Evolutionary conservation across 306 rosid genomes (phyloP).

Genomic region (Arachis stenosperma): DNA sequence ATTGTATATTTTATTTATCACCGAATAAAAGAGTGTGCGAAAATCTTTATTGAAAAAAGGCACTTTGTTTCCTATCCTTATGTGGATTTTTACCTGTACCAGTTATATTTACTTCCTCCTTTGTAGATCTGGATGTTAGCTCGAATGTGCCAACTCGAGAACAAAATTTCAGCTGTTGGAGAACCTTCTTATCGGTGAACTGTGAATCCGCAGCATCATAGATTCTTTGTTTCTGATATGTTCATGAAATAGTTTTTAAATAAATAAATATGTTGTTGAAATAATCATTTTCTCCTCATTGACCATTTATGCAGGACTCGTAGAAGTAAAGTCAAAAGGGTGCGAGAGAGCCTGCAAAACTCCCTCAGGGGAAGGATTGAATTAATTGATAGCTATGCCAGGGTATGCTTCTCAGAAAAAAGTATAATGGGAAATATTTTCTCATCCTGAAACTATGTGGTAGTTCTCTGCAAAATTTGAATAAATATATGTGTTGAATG

Average conservation of each 20-base stretch:
- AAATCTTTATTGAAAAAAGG: neutral
- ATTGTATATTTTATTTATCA: slow-evolving; percentile 30
- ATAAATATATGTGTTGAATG: slow-evolving; percentile 29
- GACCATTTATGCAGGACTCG: slow-evolving; percentile 57
- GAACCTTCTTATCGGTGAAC: slow-evolving; percentile 89
- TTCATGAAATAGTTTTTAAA: neutral
- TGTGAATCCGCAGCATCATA: slow-evolving; percentile 15
- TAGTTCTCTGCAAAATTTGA: slow-evolving; percentile 15
- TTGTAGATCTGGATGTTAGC: slow-evolving; percentile 95
- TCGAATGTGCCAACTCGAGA: slow-evolving; percentile 97
- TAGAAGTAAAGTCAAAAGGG: slow-evolving; percentile 76
- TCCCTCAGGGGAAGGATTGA: slow-evolving; percentile 84
- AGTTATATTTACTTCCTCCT: slow-evolving; percentile 27
- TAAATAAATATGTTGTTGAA: slow-evolving; percentile 10
- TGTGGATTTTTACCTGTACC: slow-evolving; percentile 21
- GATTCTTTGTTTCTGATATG: slow-evolving; percentile 27
- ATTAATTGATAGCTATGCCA: slow-evolving; percentile 88
- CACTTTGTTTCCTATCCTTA: slow-evolving; percentile 29
- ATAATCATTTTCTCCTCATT: neutral
- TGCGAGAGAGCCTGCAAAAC: slow-evolving; percentile 76
- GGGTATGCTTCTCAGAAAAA: slow-evolving; percentile 53
- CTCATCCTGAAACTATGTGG: neutral
- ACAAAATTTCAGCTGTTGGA: slow-evolving; percentile 92
- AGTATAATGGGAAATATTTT: slow-evolving; percentile 18
- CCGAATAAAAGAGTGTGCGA: neutral